Percentiles rank a stretch among this genome's conserved stretches.
These are phyloP conservation scores for Penicillium psychrofluorescens DNA, from an alignment of 495 filamentous ascomycete genomes.

Conservation along the genomic window DNA sequence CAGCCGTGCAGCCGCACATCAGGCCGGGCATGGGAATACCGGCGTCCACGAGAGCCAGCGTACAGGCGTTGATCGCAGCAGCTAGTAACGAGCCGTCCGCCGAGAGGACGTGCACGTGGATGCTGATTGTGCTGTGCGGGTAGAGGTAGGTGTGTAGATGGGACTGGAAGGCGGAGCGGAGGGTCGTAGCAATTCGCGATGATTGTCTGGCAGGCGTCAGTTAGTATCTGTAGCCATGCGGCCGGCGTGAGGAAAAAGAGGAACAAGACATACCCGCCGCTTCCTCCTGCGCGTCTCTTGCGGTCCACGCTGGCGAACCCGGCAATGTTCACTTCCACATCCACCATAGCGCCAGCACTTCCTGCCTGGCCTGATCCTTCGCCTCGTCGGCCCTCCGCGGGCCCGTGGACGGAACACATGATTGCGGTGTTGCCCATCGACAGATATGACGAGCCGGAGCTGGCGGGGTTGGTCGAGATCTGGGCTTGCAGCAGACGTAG, in stretches of 20 bases:
- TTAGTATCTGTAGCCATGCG: slow-evolving; percentile 7
- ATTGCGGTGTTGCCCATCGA: slow-evolving; percentile 96
- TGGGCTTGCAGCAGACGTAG: slow-evolving; percentile 82
- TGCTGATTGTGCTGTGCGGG: slow-evolving; percentile 75
- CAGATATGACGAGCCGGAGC: slow-evolving; percentile 83
- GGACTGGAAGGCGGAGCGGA: slow-evolving; percentile 64
- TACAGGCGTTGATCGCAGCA: slow-evolving; percentile 83
- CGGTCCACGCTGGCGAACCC: slow-evolving; percentile 85
- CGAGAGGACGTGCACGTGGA: slow-evolving; percentile 80
- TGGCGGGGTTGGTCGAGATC: slow-evolving; percentile 82
- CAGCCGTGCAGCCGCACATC: slow-evolving; percentile 79
- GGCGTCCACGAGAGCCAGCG: slow-evolving; percentile 87
- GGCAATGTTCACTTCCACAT: slow-evolving; percentile 79
- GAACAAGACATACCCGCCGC: slow-evolving; percentile 63
- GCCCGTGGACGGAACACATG: slow-evolving; percentile 84
- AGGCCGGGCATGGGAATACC: slow-evolving; percentile 93
- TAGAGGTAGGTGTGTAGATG: slow-evolving; percentile 80
- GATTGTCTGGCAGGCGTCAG: slow-evolving; percentile 51
- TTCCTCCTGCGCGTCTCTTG: slow-evolving; percentile 57
- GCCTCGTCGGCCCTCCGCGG: slow-evolving; percentile 55
- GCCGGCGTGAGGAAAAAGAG: neutral
- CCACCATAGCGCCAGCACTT: slow-evolving; percentile 51
- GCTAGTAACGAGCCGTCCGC: slow-evolving; percentile 89
- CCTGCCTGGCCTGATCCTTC: slow-evolving; percentile 39
- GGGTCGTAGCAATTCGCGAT: slow-evolving; percentile 68